Percentiles rank a stretch among this genome's conserved stretches.
Conservation (phyloP, 2,329 filamentous ascomycete species). For the Akanthomyces lecanii region DNA sequence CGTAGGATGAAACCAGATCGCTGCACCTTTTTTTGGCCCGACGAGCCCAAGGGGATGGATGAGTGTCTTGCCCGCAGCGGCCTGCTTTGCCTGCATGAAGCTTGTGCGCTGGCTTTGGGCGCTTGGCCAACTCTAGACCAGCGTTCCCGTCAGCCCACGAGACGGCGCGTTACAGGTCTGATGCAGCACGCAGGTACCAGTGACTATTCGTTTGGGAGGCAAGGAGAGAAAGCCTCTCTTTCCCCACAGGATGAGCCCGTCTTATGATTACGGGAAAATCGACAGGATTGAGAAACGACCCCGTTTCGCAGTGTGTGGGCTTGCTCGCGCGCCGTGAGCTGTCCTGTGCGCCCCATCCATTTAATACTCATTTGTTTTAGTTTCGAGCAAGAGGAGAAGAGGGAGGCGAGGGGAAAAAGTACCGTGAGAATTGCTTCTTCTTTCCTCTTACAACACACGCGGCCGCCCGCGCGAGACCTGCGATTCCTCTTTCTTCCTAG, state of each 20-base stretch:
- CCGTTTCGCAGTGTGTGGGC: background rate
- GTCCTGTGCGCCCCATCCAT: constrained; percentile 5
- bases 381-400: background rate
- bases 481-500: background rate
- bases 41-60: background rate
- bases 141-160: constrained; percentile 12
- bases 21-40: background rate
- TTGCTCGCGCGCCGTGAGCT: background rate
- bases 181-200: background rate
- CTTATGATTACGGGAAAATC: background rate
- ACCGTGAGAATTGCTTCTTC: constrained; percentile 6
- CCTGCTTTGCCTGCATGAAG: background rate
- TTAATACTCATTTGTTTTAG: constrained; percentile 8
- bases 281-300: background rate
- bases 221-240: background rate
- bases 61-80: background rate
- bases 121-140: background rate
- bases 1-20: constrained; percentile 7
- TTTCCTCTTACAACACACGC: constrained; percentile 5
- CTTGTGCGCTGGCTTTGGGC: background rate
- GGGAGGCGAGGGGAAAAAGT: background rate
- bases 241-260: background rate
- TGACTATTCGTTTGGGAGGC: background rate
- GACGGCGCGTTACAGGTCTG: constrained; percentile 4
- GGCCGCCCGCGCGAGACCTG: background rate